A percentile compares a stretch with the other conserved stretches of the same genome.
phyloP scores from a whole-genome alignment of 2,329 filamentous ascomycete genomes.

The Lasiodiplodia sp. region DNA sequence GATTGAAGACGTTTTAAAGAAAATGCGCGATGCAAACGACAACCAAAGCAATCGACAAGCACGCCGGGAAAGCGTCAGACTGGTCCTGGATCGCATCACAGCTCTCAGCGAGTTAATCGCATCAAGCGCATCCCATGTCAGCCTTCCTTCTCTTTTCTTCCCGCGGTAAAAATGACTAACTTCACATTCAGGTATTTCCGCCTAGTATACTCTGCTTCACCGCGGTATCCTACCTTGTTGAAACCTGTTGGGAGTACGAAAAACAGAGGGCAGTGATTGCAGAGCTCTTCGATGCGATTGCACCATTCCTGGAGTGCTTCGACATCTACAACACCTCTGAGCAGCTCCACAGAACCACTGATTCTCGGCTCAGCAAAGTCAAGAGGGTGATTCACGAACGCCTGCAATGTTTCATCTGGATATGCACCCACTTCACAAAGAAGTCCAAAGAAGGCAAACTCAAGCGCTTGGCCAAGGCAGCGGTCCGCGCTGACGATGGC shows the following conservation, averaged over 20 bases:
- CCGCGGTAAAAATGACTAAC: neutral
- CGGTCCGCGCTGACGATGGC: neutral
- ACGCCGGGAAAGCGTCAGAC: neutral
- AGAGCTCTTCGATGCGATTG: neutral
- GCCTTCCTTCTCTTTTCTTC: neutral
- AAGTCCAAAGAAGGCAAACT: neutral
- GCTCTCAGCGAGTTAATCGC: neutral
- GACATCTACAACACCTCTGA: neutral
- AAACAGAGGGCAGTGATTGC: neutral
- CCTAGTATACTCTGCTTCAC: slow-evolving; percentile 6
- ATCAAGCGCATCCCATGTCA: neutral
- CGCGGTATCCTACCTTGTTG: slow-evolving; percentile 5
- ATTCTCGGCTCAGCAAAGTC: neutral
- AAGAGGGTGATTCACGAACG: neutral
- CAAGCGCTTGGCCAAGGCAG: neutral
- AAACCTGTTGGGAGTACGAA: slow-evolving; percentile 3
- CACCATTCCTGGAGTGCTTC: neutral
- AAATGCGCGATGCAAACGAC: neutral
- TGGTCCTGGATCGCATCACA: neutral
- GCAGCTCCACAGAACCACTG: neutral
- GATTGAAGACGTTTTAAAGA: neutral
- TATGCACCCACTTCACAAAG: slow-evolving; percentile 1
- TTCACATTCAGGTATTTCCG: neutral
- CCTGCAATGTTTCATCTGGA: neutral
- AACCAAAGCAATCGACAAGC: neutral